Evolutionary conservation across 176 grass and related monocot genomes (phyloP).

Genomic region (Bonia amplexicaulis): DNA sequence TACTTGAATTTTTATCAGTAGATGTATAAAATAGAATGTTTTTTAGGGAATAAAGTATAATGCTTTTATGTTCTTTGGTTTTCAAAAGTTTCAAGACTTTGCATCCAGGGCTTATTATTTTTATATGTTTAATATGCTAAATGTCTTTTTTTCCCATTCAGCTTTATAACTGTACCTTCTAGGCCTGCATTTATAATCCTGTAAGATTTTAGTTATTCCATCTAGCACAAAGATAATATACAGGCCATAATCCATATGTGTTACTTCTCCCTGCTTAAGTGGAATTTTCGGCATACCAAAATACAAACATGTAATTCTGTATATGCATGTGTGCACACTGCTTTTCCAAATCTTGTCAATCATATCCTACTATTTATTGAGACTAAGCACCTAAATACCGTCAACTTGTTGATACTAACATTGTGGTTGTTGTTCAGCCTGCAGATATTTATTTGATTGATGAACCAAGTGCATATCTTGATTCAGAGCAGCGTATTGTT

Average conservation of each 20-base stretch:
- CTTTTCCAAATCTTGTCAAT: neutral
- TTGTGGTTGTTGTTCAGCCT: constrained; percentile 37
- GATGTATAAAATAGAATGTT: neutral
- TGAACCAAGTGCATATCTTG: constrained; percentile 86
- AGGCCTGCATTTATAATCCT: neutral
- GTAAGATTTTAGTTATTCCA: neutral
- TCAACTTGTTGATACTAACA: constrained; percentile 15
- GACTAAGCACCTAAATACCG: neutral
- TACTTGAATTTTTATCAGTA: neutral
- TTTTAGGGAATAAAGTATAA: neutral
- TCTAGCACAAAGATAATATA: neutral
- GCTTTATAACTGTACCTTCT: neutral
- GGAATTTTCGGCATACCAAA: neutral
- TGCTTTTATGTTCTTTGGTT: neutral
- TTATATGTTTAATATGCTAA: neutral
- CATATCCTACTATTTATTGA: neutral
- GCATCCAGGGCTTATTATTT: neutral
- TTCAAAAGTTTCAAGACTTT: neutral
- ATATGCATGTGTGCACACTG: neutral
- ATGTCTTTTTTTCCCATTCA: neutral
- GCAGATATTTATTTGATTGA: constrained; percentile 94
- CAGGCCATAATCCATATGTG: neutral
- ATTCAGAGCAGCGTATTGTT: constrained; percentile 88
- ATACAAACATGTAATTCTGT: neutral
- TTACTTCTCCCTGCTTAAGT: neutral